Evolutionary conservation across 768 basidiomycete genomes (phyloP).

Genomic region (Xerocomellus chrysenteron): DNA sequence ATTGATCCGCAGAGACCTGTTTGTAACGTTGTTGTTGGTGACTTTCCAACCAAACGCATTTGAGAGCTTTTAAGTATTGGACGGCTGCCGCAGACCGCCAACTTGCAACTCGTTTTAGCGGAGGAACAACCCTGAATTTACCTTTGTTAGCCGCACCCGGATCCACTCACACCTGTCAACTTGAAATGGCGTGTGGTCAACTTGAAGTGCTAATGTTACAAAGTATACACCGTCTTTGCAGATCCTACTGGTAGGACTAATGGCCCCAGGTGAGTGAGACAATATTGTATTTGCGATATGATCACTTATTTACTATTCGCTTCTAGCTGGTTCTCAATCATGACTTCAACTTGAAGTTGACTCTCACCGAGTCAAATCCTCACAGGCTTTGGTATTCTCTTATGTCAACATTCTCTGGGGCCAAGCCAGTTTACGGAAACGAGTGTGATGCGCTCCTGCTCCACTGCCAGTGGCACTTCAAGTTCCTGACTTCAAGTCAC

Average conservation of each 20-base stretch:
- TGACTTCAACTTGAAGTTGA: neutral
- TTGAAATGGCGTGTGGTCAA: no score
- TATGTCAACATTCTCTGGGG: slow-evolving; percentile 10
- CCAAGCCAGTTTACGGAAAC: neutral
- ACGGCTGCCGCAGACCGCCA: no score
- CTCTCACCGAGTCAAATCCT: neutral
- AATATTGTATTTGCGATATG: neutral
- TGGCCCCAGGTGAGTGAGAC: no score
- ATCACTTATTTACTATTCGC: neutral
- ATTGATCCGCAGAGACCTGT: no score
- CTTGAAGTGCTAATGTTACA: no score
- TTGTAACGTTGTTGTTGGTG: neutral
- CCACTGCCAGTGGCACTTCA: neutral
- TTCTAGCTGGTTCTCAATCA: neutral
- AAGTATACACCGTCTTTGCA: neutral
- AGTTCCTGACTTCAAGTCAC: neutral
- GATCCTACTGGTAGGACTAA: neutral
- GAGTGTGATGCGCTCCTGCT: neutral
- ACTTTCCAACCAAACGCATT: neutral
- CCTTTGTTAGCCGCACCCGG: neutral
- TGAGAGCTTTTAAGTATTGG: neutral
- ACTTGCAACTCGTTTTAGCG: neutral
- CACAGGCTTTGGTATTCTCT: neutral
- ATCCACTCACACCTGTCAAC: neutral
- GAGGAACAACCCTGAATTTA: slow-evolving; percentile 5